These are phyloP conservation scores for Cubamyces sp. DNA, from an alignment of 768 basidiomycete genomes.

Conservation along the genomic window DNA sequence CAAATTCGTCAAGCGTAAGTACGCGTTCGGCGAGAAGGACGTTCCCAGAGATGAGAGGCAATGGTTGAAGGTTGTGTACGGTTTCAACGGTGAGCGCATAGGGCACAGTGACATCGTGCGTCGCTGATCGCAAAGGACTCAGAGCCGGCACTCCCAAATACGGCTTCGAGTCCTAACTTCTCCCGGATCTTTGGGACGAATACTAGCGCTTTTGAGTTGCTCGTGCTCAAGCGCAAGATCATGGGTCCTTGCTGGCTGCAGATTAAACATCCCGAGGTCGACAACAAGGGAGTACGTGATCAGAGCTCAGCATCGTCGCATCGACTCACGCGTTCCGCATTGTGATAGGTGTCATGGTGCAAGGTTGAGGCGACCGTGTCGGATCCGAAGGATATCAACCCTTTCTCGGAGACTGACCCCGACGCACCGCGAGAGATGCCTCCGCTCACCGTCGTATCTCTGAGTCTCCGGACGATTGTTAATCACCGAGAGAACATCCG, in stretches of 20 bases:
- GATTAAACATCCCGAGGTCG: constrained; percentile 75
- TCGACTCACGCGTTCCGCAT: not conserved
- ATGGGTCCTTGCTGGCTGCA: constrained; percentile 99
- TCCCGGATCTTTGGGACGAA: constrained; percentile 88
- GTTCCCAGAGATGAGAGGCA: constrained; percentile 78
- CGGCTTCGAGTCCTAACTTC: constrained; percentile 82
- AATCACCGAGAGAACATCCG: constrained; percentile 93
- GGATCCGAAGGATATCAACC: constrained; percentile 88
- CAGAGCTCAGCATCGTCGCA: not conserved
- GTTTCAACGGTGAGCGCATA: constrained; percentile 70
- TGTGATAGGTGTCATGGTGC: constrained; percentile 88
- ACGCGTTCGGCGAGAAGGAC: constrained; percentile 87
- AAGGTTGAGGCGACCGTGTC: constrained; percentile 85
- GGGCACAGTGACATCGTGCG: too few relatives aligned
- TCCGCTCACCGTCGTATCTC: constrained; percentile 87
- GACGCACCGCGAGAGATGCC: constrained; percentile 79
- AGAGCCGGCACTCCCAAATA: constrained; percentile 78
- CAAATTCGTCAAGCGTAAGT: constrained; percentile 87
- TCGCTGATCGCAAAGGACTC: not conserved
- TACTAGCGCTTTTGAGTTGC: constrained; percentile 89
- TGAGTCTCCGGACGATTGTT: constrained; percentile 87
- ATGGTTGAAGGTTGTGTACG: constrained; percentile 95
- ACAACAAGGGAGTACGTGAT: constrained; percentile 73
- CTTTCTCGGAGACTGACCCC: constrained; percentile 73
- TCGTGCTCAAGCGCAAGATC: constrained; percentile 94